These are phyloP conservation scores for Holtermanniella nyarrowii DNA, from an alignment of 768 basidiomycete genomes.

Conservation along the genomic window DNA sequence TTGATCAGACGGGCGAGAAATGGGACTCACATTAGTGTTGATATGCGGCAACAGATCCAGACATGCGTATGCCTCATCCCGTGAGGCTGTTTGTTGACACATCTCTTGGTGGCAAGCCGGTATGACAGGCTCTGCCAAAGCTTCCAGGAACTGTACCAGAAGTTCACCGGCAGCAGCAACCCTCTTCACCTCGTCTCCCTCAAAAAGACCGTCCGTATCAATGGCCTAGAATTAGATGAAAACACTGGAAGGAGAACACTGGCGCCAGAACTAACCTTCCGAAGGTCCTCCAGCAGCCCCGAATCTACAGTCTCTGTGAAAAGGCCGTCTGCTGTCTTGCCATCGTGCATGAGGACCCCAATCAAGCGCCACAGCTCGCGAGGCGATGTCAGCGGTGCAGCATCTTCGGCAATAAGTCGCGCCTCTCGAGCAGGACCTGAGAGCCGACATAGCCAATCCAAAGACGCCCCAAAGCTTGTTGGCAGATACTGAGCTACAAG, in stretches of 20 bases:
- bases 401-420: conserved; percentile 2
- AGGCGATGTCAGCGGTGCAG: conserved; percentile 10
- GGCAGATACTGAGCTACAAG: conserved; percentile 11
- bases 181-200: neutral
- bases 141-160: conserved; percentile 14
- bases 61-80: conserved; percentile 31
- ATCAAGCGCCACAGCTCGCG: conserved; percentile 24
- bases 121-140: conserved; percentile 17
- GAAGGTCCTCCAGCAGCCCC: conserved; percentile 3
- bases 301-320: conserved; percentile 4
- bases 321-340: conserved; percentile 5
- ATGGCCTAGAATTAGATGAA: too few species aligned
- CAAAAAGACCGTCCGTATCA: conserved; percentile 4
- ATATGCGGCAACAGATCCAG: conserved; percentile 21
- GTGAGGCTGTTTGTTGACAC: conserved; percentile 11
- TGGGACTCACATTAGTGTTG: conserved; percentile 27
- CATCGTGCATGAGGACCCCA: conserved; percentile 24
- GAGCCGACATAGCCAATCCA: conserved; percentile 4
- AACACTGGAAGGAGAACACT: conserved; percentile 10
- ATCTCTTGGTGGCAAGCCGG: conserved; percentile 11
- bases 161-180: neutral
- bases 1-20: neutral
- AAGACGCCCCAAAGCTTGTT: conserved; percentile 2
- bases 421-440: conserved; percentile 6
- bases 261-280: conserved; percentile 15